Evolutionary conservation across 2,329 filamentous ascomycete genomes (phyloP), one percentile per base, ranked within the genome.

Genomic region (Beauveria pseudobassiana): DNA sequence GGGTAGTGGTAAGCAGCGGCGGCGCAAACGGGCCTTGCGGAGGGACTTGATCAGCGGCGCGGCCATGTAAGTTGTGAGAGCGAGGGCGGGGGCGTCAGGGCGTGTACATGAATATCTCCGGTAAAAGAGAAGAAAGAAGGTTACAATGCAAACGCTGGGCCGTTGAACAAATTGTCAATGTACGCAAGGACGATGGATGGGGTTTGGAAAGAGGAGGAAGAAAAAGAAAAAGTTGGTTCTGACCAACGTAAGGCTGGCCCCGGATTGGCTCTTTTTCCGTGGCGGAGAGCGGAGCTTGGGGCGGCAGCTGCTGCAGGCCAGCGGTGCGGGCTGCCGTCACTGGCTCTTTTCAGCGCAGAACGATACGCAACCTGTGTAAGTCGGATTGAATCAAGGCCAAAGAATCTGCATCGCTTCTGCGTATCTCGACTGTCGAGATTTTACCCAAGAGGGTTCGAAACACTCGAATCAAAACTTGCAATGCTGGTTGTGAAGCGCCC

Each of bases 1-100:
- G 16, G 46, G 30, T 30, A 20, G 7, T n/a, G 57, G 52, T 51
- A 24, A 10, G 28, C 46, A 22, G 3, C 20, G 38, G 45, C 38
- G 45, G 59, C 59, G 51, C 51, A 59, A 53, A 52, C 57, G 58
- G 49, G 42, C 49, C 49, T 38, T 53, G 58, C 40, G 40, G 40
- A 60, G 34, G n/a, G 48, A 22, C 38, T 52, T 52, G 24, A 12
- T 22, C 58, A 60, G 14, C 26, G 49, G 49, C 26, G 34, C 51
- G 40, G 55, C 40, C 48, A 52, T 52, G 48, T 59, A 53, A 28
- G 9, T 10, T 38, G 16, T 12, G 30, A n/a, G 40, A n/a, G 40
- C 16, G 5, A 14, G 18, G 40, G 24, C 22, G 26, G 26, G 10
- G 2, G 8, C 24, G 18, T n/a, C 49, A 34, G 49, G 16, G 49